Evolutionary conservation across 495 filamentous ascomycete species (phyloP), one percentile per base, ranked within the genome.

Genomic region (Aspergillus taichungensis): DNA sequence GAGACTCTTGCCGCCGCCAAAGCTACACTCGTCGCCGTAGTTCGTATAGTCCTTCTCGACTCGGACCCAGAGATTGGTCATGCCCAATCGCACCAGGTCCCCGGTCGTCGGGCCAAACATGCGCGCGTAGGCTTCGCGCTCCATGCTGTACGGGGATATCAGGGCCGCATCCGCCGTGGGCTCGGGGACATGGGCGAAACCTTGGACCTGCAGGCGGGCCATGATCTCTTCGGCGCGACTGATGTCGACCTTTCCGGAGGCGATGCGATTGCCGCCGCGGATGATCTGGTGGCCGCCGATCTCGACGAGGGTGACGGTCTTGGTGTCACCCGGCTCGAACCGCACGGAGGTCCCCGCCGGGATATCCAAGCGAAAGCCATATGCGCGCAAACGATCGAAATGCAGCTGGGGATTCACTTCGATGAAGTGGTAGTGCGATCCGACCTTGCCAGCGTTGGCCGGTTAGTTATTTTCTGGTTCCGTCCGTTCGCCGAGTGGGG

Each of bases 61-160:
- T 64, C 80, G 78, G 47, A 98, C 71, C 89, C 91, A 97, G 10
- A 98, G 73, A 56, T 95, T 83, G 6, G 92, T 98, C 46, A 77
- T 71, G 0, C 88, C 92, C 30, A 98, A 61, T 29, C 88, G 68
- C 11, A 98, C 81, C 27, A 82, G 49, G 62, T 98, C 92, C 10
- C 89, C 92, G 6, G 79, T 82, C 6, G 90, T 96, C 6, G 92
- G 94, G 5, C 92, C 92, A 67, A 94, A 97, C 87, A 96, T 94
- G 43, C 75, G 73, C 40, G 74, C 73, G 59, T 97, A 98, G 8
- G 82, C 78, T 32, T 78, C 73, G 27, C 92, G 72, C 43, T 87
- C 83, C 73, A 98, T 84, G 24, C 75, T 78, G 50, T 74, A 84
- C 11, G 76, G 62, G 42, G 79, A 75, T 38, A 81, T 63, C 35